Evolutionary conservation across 129 eudicot species (phyloP).

Genomic region (Saposhnikovia divaricata): DNA sequence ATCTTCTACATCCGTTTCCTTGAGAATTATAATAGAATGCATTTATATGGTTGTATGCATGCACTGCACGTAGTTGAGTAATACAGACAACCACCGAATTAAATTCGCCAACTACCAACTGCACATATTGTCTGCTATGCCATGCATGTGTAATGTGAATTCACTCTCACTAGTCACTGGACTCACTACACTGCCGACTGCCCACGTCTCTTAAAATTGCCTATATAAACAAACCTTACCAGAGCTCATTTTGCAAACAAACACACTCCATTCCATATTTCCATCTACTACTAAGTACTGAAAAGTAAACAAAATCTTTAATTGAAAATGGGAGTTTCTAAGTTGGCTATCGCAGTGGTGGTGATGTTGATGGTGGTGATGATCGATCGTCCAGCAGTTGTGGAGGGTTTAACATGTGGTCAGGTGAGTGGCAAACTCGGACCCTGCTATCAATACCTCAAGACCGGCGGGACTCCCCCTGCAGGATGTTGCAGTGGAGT

Average conservation of each 20-base stretch:
- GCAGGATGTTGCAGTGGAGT: slow-evolving; percentile 29
- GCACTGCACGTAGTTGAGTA: no score
- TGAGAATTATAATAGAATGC: no score
- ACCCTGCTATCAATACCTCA: slow-evolving; percentile 29
- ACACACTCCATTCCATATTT: not conserved
- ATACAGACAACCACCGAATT: not conserved
- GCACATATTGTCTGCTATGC: no score
- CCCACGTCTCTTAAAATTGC: not conserved
- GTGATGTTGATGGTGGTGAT: slow-evolving; percentile 22
- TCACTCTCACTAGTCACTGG: no score
- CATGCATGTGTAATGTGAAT: no score
- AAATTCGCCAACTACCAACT: not conserved
- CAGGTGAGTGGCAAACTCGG: slow-evolving; percentile 8
- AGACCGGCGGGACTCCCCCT: not conserved
- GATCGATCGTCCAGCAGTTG: slow-evolving; percentile 7
- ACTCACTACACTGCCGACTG: no score
- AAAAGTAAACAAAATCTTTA: not conserved
- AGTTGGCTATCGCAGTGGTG: slow-evolving; percentile 14
- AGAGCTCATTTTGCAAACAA: not conserved
- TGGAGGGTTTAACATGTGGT: slow-evolving; percentile 24
- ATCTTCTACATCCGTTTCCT: no score
- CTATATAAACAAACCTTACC: not conserved
- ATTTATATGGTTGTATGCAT: no score
- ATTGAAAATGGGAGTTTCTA: not conserved
- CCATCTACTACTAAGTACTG: not conserved